These are phyloP conservation scores for Penicillium bovifimosum DNA, from an alignment of 495 filamentous ascomycete species.

Conservation along the genomic window DNA sequence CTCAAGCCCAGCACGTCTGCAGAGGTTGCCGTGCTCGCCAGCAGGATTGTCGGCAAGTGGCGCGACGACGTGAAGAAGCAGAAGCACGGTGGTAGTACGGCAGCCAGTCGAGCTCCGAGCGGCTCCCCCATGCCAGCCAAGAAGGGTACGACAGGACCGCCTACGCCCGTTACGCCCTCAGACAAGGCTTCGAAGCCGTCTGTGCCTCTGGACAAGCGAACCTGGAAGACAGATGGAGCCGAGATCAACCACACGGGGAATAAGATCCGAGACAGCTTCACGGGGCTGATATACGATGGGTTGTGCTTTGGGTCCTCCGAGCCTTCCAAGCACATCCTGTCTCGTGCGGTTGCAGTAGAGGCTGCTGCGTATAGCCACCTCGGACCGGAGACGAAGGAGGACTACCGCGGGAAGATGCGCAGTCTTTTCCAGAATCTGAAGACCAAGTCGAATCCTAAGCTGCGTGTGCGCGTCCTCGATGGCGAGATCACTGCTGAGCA, in stretches of 20 bases:
- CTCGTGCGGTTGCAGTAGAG: conserved; percentile 68
- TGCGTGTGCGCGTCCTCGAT: conserved; percentile 67
- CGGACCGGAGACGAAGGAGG: conserved; percentile 58
- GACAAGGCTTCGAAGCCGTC: conserved; percentile 52
- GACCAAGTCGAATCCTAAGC: conserved; percentile 73
- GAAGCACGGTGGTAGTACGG: conserved; percentile 49
- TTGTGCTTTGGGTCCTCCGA: conserved; percentile 42
- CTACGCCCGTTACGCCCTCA: conserved; percentile 39
- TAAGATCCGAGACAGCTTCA: conserved; percentile 66
- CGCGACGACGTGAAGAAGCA: conserved; percentile 72
- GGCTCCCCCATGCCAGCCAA: conserved; percentile 34
- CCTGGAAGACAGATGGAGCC: conserved; percentile 73
- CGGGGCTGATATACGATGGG: conserved; percentile 85
- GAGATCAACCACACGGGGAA: conserved; percentile 57
- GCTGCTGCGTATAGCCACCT: conserved; percentile 59
- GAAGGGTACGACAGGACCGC: conserved; percentile 32
- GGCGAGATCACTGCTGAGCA: conserved; percentile 63
- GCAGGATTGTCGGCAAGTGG: conserved; percentile 85
- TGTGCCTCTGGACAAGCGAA: conserved; percentile 72
- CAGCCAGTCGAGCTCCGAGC: conserved; percentile 37
- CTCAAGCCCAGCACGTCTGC: conserved; percentile 68
- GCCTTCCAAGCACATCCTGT: conserved; percentile 51
- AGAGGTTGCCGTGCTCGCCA: conserved; percentile 66
- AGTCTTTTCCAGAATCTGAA: conserved; percentile 91
- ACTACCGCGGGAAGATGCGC: conserved; percentile 82